Conservation (phyloP, 2,329 filamentous ascomycete species). For the Botrytis aclada region DNA sequence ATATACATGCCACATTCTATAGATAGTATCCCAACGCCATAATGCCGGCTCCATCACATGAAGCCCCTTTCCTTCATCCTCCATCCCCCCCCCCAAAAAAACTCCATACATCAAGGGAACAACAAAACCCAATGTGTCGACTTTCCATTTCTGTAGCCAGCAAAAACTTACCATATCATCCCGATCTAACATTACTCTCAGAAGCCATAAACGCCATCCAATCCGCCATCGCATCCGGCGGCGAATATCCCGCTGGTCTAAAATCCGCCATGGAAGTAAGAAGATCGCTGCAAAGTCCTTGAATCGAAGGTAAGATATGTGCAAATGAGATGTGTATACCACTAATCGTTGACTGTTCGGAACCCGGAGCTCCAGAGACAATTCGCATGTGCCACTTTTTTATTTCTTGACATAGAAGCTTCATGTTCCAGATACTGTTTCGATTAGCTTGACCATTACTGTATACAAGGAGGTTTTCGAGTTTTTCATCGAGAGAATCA, state of each 20-base stretch:
- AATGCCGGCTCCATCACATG: not conserved
- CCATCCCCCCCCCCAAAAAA: not conserved
- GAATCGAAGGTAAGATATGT: not conserved
- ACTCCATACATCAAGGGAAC: not conserved
- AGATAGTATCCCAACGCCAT: not conserved
- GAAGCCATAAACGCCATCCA: not conserved
- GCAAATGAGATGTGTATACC: not conserved
- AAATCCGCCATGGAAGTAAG: not conserved
- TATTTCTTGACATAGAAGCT: not conserved
- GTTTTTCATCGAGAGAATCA: conserved; percentile 21
- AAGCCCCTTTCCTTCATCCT: not conserved
- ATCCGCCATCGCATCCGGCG: not conserved
- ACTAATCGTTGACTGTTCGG: not conserved
- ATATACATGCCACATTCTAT: not conserved
- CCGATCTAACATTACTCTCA: not conserved
- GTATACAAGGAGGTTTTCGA: not conserved
- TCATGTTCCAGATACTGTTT: not conserved
- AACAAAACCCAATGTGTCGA: not conserved
- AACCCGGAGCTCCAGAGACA: not conserved
- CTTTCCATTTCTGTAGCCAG: not conserved
- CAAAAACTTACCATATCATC: no score
- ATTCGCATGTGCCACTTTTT: not conserved
- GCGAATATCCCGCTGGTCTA: not conserved
- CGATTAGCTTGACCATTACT: not conserved
- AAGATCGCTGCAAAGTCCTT: not conserved